Evolutionary conservation across 768 basidiomycete species (phyloP), one percentile per base, ranked within the genome.

Genomic region (Phaeotremella fagi): DNA sequence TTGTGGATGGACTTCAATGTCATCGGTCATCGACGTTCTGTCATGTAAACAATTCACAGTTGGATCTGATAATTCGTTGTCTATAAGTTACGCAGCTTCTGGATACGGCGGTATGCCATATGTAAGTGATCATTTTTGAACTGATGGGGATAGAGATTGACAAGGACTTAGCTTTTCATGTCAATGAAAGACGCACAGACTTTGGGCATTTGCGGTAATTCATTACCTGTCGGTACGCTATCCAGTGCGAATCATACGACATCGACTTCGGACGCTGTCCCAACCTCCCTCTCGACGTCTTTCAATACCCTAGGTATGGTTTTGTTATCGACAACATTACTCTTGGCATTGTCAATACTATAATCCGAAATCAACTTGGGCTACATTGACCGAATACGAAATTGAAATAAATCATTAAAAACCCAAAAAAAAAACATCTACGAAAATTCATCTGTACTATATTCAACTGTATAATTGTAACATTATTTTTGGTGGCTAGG

Each of bases 81-180:
- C 64, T 2, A 57, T 71, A 2, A 64, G 66, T 3, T 71, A 70
- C 55, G 41, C 66, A 44, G 58, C 59, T 3, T 37, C 66, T n/a
- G 68, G 66, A 44, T 63, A 55, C 33, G 72, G 72, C 15, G 66
- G 70, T 23, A 66, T 63, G 62, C 72, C 70, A 44, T 66, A 70
- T 45, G 67, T 72, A 36, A 57, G 68, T 60, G 20, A 14, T 29
- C 14, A 16, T 42, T 28, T 43, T 3, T 5, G 18, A 44, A 16
- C 25, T 27, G 6, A 6, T n/a, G 22, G 38, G 4, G 49, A 31
- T n/a, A 25, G 33, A 14, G 41, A 31, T 6, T 42, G 25, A n/a
- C 31, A 35, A 0, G 5, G 9, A 24, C 18, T 4, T 35, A 66
- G 64, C 49, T 67, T 37, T 57, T 68, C 48, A 50, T 59, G 18